phyloP scores from a whole-genome alignment of 108 stramenopile genomes.

The Pseudonitzschia multiseries region DNA sequence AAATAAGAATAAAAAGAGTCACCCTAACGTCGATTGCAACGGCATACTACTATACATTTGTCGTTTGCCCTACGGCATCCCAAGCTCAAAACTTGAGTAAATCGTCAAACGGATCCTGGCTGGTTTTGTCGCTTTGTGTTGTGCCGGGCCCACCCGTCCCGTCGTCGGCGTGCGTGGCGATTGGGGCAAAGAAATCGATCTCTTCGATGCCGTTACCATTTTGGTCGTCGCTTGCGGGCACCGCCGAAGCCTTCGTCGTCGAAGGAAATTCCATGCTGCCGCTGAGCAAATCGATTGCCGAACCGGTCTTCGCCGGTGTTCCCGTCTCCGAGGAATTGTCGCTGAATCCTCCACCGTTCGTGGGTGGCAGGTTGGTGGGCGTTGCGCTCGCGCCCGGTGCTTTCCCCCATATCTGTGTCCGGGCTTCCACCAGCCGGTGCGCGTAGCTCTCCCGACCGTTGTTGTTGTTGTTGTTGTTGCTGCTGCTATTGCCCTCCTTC shows the following conservation, averaged over 20 bases:
- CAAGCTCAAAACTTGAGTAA: background rate
- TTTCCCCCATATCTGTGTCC: constrained; percentile 14
- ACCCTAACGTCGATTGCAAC: no score
- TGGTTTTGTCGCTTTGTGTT: background rate
- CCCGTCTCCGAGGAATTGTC: no score
- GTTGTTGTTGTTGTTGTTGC: background rate
- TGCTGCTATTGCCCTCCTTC: background rate
- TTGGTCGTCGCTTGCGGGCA: background rate
- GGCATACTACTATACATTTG: no score
- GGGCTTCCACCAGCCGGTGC: constrained; percentile 1
- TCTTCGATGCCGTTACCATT: background rate
- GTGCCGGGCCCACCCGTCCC: background rate
- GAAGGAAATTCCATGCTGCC: background rate
- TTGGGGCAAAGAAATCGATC: background rate
- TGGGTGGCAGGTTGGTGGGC: no score
- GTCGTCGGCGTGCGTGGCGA: background rate
- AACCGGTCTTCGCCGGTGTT: background rate
- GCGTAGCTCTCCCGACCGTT: background rate
- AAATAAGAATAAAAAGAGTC: no score
- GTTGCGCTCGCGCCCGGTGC: background rate
- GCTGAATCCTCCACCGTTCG: no score
- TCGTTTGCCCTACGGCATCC: no score
- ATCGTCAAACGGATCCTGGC: background rate
- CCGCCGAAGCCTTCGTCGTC: background rate
- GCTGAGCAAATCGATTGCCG: background rate